Conservation (phyloP, 2,329 filamentous ascomycete genomes). For the Alternaria atra region DNA sequence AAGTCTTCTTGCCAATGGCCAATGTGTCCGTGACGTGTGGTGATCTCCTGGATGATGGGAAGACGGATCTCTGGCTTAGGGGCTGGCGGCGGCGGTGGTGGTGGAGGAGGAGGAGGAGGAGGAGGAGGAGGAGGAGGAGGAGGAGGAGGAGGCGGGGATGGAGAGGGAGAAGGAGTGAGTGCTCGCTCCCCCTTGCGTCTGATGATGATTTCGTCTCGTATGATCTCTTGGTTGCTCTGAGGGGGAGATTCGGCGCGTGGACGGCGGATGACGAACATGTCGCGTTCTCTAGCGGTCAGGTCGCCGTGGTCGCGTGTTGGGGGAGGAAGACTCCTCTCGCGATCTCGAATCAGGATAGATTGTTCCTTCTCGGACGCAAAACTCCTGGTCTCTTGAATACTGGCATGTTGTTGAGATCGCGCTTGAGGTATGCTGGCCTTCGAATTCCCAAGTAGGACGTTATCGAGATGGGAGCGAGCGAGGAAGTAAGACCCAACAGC, state of each 20-base stretch:
- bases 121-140: slow-evolving; percentile 41
- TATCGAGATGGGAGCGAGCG: slow-evolving; percentile 26
- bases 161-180: slow-evolving; percentile 64
- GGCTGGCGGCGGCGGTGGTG: slow-evolving; percentile 56
- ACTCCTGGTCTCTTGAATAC: neutral
- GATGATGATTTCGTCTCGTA: slow-evolving; percentile 56
- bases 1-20: slow-evolving; percentile 64
- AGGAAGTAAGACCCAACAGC: slow-evolving; percentile 39
- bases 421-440: neutral
- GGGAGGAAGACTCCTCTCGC: slow-evolving; percentile 50
- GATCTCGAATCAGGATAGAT: slow-evolving; percentile 32
- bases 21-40: slow-evolving; percentile 86
- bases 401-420: neutral
- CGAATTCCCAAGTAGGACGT: slow-evolving; percentile 18
- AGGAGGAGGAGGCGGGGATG: slow-evolving; percentile 52
- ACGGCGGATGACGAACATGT: slow-evolving; percentile 53
- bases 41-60: slow-evolving; percentile 86
- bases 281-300: slow-evolving; percentile 52
- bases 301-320: slow-evolving; percentile 47
- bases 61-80: slow-evolving; percentile 76
- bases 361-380: neutral
- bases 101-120: slow-evolving; percentile 42
- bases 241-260: slow-evolving; percentile 48
- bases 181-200: slow-evolving; percentile 55
- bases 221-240: slow-evolving; percentile 45